These are phyloP conservation scores for Phyllostachys edulis DNA, from an alignment of 176 grass and related monocot genomes.

Conservation along the genomic window DNA sequence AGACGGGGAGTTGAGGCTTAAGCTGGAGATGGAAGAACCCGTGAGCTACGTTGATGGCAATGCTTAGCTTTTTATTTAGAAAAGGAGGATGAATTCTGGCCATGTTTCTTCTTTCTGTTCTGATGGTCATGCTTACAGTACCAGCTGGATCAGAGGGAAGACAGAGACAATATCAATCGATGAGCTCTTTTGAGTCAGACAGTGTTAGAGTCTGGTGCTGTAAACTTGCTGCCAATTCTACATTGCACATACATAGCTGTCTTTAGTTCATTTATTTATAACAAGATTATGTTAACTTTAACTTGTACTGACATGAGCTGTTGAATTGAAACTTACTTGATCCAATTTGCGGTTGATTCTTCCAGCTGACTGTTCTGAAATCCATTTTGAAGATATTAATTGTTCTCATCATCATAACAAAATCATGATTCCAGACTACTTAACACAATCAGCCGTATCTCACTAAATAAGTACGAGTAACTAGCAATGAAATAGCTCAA, in stretches of 20 bases:
- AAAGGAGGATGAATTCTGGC: background rate
- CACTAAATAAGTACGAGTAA: slow-evolving; percentile 11
- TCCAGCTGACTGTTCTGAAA: background rate
- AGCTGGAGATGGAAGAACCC: slow-evolving; percentile 65
- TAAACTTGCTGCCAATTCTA: background rate
- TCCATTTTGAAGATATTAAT: background rate
- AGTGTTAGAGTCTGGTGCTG: background rate
- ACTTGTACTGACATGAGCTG: background rate
- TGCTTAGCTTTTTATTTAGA: background rate
- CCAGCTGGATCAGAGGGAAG: background rate
- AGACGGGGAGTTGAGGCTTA: slow-evolving; percentile 38
- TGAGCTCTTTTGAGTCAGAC: background rate
- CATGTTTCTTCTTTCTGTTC: background rate
- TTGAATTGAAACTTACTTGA: background rate
- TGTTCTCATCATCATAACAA: background rate
- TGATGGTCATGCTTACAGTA: background rate
- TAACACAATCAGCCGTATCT: background rate
- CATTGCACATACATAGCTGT: background rate
- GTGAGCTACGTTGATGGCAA: slow-evolving; percentile 15
- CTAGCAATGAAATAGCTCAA: background rate
- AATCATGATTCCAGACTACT: background rate
- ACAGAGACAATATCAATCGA: background rate
- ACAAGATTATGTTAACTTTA: background rate
- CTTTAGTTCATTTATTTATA: background rate
- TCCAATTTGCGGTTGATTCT: background rate